Conservation (phyloP, 129 eudicot genomes). For the Arctium minus region DNA sequence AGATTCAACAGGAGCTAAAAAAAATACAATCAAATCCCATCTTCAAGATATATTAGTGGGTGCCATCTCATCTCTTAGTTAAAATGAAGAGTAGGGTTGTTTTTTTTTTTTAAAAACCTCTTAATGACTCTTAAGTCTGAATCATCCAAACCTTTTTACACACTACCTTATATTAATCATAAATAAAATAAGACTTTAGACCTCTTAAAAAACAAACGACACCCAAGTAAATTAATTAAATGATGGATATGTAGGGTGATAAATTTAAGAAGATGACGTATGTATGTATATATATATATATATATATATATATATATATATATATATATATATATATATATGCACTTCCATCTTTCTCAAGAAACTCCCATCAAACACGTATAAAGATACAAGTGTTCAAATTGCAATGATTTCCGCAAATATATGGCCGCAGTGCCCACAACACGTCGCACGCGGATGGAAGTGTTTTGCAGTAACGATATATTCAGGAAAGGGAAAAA, state of each 20-base stretch:
- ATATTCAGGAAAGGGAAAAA: background rate
- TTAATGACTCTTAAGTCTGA: too few species aligned
- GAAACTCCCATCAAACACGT: slow-evolving; percentile 16
- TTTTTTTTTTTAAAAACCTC: too few species aligned
- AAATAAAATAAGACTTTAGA: too few species aligned
- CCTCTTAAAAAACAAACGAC: too few species aligned
- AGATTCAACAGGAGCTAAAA: background rate
- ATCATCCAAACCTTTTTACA: too few species aligned
- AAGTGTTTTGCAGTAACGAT: slow-evolving; percentile 37
- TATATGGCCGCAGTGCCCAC: slow-evolving; percentile 55
- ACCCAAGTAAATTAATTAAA: background rate
- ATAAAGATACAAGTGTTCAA: background rate
- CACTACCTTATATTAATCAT: too few species aligned
- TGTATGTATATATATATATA: slow-evolving; percentile 1
- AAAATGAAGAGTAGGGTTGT: background rate
- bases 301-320: background rate
- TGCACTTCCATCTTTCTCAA: slow-evolving; percentile 1
- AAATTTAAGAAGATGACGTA: slow-evolving; percentile 10
- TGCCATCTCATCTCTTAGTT: background rate
- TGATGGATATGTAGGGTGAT: slow-evolving; percentile 13
- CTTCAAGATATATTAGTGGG: background rate
- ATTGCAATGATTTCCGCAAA: slow-evolving; percentile 31
- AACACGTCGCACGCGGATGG: slow-evolving; percentile 50
- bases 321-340: background rate
- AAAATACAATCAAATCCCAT: too few species aligned